A percentile compares a stretch with the other conserved stretches of the same genome.
Evolutionary conservation across 495 filamentous ascomycete genomes (phyloP).

Genomic region (Schizothecium vesticola): DNA sequence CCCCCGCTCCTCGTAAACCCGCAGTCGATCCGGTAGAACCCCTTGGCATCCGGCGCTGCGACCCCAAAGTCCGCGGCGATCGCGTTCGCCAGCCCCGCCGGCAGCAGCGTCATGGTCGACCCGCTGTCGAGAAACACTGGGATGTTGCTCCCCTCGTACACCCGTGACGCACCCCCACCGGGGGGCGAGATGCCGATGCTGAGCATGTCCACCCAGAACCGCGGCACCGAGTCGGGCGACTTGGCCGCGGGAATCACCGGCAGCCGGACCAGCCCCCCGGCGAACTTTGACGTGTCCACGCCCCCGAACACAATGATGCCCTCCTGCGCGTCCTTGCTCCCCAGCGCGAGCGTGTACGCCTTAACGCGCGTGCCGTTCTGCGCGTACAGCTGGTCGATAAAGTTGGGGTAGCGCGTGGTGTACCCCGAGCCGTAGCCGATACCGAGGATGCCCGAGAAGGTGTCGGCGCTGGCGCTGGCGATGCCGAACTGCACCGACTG

Average conservation of each 20-base stretch:
- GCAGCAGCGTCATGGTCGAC: constrained; percentile 81
- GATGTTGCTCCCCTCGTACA: constrained; percentile 45
- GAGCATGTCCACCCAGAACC: constrained; percentile 58
- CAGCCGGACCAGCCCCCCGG: constrained; percentile 60
- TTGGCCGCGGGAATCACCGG: constrained; percentile 53
- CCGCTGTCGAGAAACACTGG: constrained; percentile 84
- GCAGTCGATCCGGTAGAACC: constrained; percentile 68
- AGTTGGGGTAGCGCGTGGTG: constrained; percentile 40
- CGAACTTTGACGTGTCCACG: constrained; percentile 79
- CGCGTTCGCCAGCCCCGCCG: constrained; percentile 52
- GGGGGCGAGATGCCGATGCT: constrained; percentile 48
- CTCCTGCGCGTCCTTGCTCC: constrained; percentile 41
- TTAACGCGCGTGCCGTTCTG: constrained; percentile 42
- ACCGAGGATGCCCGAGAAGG: constrained; percentile 44
- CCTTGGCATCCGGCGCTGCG: constrained; percentile 41
- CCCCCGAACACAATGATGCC: constrained; percentile 93
- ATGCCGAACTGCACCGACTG: constrained; percentile 43
- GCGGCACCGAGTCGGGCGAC: constrained; percentile 40
- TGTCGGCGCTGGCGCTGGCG: constrained; percentile 33
- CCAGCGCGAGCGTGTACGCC: constrained; percentile 44
- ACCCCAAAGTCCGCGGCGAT: constrained; percentile 66
- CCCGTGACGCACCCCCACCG: constrained; percentile 31
- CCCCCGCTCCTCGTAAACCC: constrained; percentile 54
- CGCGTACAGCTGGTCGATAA: constrained; percentile 37
- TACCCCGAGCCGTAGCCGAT: constrained; percentile 42